Percentiles rank a stretch among this genome's conserved stretches.
phyloP scores from a whole-genome alignment of 164 flowering plant genomes.

The Vitis riparia region DNA sequence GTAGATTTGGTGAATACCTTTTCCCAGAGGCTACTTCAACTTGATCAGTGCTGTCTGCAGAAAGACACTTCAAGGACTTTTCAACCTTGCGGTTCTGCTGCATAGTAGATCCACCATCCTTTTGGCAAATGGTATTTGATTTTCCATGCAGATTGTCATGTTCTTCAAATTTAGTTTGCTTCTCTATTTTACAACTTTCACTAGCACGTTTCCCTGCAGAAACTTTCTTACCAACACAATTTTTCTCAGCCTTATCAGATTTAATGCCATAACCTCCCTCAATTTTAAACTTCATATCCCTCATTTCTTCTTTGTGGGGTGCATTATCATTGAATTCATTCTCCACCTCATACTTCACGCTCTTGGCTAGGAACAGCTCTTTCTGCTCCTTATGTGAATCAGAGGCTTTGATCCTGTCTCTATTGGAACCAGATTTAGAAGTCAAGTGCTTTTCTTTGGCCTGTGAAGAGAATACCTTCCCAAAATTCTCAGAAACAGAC shows the following conservation, averaged over 20 bases:
- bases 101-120: constrained; percentile 25
- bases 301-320: constrained; percentile 33
- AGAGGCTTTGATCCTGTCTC: constrained; percentile 33
- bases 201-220: constrained; percentile 26
- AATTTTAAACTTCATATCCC: constrained; percentile 30
- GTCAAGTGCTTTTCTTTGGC: constrained; percentile 49
- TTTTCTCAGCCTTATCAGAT: constrained; percentile 36
- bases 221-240: constrained; percentile 36
- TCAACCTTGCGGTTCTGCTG: constrained; percentile 31
- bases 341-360: too few relatives aligned
- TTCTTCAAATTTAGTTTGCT: constrained; percentile 24
- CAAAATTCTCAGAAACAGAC: constrained; percentile 42
- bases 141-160: constrained; percentile 35
- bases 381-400: constrained; percentile 15
- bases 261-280: constrained; percentile 34
- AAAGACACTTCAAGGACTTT: constrained; percentile 33
- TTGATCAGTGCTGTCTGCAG: constrained; percentile 36
- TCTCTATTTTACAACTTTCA: constrained; percentile 40
- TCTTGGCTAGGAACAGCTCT: too few relatives aligned
- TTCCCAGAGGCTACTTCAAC: constrained; percentile 30
- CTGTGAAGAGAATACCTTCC: constrained; percentile 46
- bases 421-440: constrained; percentile 34
- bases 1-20: constrained; percentile 33
- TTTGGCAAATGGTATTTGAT: constrained; percentile 18
- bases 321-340: constrained; percentile 32